Evolutionary conservation across 495 filamentous ascomycete genomes (phyloP).

Genomic region (Daldinia childiae): DNA sequence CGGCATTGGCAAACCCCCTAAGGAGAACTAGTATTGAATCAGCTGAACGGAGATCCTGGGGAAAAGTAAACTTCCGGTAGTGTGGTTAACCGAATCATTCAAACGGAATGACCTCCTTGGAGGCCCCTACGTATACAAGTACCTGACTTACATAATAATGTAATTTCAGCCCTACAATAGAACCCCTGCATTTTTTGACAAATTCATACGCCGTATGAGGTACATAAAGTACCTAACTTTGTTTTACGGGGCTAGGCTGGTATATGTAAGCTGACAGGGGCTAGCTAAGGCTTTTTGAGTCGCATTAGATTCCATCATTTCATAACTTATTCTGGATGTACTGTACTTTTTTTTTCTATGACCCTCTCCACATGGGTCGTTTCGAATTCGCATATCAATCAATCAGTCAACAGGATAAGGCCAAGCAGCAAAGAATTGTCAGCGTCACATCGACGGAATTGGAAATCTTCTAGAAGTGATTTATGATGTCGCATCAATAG

Average conservation of each 20-base stretch:
- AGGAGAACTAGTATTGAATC: constrained; percentile 1
- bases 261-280: constrained; percentile 35
- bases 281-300: constrained; percentile 29
- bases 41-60: constrained; percentile 34
- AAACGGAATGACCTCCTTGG: not conserved
- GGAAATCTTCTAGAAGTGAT: constrained; percentile 35
- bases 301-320: constrained; percentile 13
- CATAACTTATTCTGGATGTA: constrained; percentile 5
- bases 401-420: constrained; percentile 23
- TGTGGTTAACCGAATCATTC: not conserved
- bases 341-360: constrained; percentile 22
- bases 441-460: constrained; percentile 17
- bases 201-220: not conserved
- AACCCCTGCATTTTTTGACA: not conserved
- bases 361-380: constrained; percentile 24
- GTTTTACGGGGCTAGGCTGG: not conserved
- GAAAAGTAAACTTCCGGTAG: constrained; percentile 17
- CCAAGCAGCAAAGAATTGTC: constrained; percentile 14
- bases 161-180: constrained; percentile 26
- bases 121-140: not conserved
- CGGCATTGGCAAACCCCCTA: constrained; percentile 22
- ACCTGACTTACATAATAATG: constrained; percentile 21
- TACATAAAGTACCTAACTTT: not conserved
- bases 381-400: constrained; percentile 37
- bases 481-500: constrained; percentile 22